Evolutionary conservation across 192 early-diverging fungal species (phyloP).

Genomic region (Allomyces macrogynus): DNA sequence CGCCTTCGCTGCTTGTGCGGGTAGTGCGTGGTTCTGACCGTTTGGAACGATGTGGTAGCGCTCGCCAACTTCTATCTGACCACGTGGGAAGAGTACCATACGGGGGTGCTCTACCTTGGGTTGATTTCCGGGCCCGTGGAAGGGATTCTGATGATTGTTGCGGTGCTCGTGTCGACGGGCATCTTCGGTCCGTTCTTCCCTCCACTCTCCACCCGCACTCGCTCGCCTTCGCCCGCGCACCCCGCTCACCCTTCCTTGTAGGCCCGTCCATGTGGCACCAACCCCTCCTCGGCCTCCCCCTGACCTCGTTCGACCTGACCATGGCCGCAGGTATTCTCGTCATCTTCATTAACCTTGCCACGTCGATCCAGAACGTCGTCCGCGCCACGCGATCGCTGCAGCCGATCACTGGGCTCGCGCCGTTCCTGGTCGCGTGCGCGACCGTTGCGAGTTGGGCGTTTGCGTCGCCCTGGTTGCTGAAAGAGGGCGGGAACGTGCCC

Average conservation of each 20-base stretch:
- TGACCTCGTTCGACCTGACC: neutral
- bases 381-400: neutral
- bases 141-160: slow-evolving; percentile 50
- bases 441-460: no score
- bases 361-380: neutral
- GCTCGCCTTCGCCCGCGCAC: no score
- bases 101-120: slow-evolving; percentile 60
- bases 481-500: neutral
- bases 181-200: slow-evolving; percentile 23
- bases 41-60: slow-evolving; percentile 16
- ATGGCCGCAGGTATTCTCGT: neutral
- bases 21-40: no score
- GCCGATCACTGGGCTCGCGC: no score
- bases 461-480: neutral
- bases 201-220: no score
- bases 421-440: no score
- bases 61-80: slow-evolving; percentile 73
- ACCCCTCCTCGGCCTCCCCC: neutral
- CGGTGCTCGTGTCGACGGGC: slow-evolving; percentile 40
- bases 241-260: no score
- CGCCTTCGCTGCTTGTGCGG: no score
- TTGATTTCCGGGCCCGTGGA: slow-evolving; percentile 82
- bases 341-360: neutral
- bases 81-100: slow-evolving; percentile 91
- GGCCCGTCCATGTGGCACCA: no score